Evolutionary conservation across 2,329 filamentous ascomycete species (phyloP), one percentile per base, ranked within the genome.

Genomic region (Colletotrichum incanum): DNA sequence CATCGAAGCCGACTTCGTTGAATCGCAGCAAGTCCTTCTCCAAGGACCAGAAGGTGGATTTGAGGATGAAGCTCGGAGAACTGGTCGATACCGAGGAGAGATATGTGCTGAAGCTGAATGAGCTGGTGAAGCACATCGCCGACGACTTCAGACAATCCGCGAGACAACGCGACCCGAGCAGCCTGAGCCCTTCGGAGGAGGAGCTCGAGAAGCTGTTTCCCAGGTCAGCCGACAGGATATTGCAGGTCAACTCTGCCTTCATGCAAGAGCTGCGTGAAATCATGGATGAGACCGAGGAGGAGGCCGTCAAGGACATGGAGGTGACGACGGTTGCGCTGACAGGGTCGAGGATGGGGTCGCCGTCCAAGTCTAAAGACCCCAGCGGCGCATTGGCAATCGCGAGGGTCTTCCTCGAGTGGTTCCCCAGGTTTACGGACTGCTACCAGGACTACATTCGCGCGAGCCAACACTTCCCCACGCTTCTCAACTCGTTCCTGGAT

Each of bases 391-490:
- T 93, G 49, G 89, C 91, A 50, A 92, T 98, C 80, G 94, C 94
- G 52, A 94, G 92, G 76, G 86, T 94, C 60, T 91, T 98, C 72
- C 84, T 96, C 5, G 93, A 97, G 75, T 98, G 95, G 94, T 96
- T 99, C 75, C 96, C 96, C 8, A 92, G 92, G 75, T 98, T 99
- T 79, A 93, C 94, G 34, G 91, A 95, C 71, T 95, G 94, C 78
- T 99, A 99, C 80, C 92, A 94, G 76, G 93, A 97, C 75, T 99
- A 98, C 81, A 96, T 99, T 81, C 92, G 92, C 76, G 93, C 94
- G 14, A 97, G 97, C 80, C 93, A 95, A 74, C 90, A 94, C 72
- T 97, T 98, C 76, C 93, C 95, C 0, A 91, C 93, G 67, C 88
- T 96, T 20, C 89, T 98, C 66, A 94, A 93, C 76, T 87, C 88